phyloP scores from a whole-genome alignment of 495 filamentous ascomycete species.

The Hyaloscypha finlandica region DNA sequence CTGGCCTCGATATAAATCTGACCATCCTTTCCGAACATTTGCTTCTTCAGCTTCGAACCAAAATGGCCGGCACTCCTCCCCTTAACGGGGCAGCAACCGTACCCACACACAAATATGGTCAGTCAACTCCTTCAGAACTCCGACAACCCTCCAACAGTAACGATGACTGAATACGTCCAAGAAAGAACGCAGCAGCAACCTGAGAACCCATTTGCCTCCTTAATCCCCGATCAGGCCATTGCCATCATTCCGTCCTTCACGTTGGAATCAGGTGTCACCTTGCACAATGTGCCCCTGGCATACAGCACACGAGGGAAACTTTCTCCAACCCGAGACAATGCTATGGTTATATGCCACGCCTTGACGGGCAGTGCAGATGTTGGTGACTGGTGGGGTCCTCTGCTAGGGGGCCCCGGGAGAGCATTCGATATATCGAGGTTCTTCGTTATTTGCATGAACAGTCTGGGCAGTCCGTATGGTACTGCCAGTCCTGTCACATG shows the following conservation, averaged over 20 bases:
- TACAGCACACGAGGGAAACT: slow-evolving; percentile 86
- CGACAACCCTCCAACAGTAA: slow-evolving; percentile 29
- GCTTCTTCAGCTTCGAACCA: not conserved
- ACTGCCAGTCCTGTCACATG: slow-evolving; percentile 92
- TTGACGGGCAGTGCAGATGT: slow-evolving; percentile 96
- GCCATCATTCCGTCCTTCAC: slow-evolving; percentile 86
- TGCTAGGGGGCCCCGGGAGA: slow-evolving; percentile 84
- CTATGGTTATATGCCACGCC: slow-evolving; percentile 95
- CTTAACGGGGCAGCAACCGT: slow-evolving; percentile 10
- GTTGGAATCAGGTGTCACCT: slow-evolving; percentile 86
- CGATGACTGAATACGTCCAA: slow-evolving; percentile 58
- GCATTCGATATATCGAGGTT: slow-evolving; percentile 92
- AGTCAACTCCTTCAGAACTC: slow-evolving; percentile 1
- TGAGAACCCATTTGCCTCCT: slow-evolving; percentile 85
- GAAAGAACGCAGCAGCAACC: slow-evolving; percentile 65
- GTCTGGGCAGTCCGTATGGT: slow-evolving; percentile 93
- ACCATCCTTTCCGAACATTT: not conserved
- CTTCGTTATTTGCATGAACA: slow-evolving; percentile 95
- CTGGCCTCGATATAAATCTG: not conserved
- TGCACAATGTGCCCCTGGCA: slow-evolving; percentile 88
- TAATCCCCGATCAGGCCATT: slow-evolving; percentile 86
- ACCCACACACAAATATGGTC: slow-evolving; percentile 9
- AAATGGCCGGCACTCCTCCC: not conserved
- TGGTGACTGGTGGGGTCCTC: slow-evolving; percentile 96
- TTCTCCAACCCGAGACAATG: slow-evolving; percentile 78